Base-by-base conservation (phyloP, 1,284 basidiomycete genomes). In the Puccinia triticina region DNA sequence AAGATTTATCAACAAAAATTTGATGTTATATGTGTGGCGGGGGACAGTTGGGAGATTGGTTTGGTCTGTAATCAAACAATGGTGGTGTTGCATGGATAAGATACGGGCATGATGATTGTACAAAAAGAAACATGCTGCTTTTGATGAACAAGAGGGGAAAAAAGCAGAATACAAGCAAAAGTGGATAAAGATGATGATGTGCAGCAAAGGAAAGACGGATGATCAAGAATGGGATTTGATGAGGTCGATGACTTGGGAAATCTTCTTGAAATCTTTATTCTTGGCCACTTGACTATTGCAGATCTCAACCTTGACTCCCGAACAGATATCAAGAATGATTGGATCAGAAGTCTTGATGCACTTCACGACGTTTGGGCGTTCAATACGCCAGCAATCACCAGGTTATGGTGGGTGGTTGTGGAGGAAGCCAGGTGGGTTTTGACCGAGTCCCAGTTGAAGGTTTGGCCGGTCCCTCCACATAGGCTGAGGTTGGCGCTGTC, bases 241-340 rank as follows among this genome's bases (percentile, higher is more conserved):
- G 55, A 89, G 90, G 46, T 86, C 86, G 26, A 96, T 89, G 84
- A 96, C 96, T 55, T 89, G 90, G 84, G 86, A 88, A 7, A 97
- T 91, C 88, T 93, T 93, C 7, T 90, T 89, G 14, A 90, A 73
- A 86, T 96, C 93, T 88, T 69, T 69, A 46, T 69, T 69, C 46
- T 69, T 40, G 59, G 14, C 32, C 23, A 34, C 16, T 8, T 11
- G 32, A 40, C 10, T 14, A 21, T 67, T 5, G 5, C 7, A 34
- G 26, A 96, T 96, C 21, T 87, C 89, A 37, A 87, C 89, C 88
- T 97, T 95, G 0, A 97, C 94, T 2, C 95, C 95, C 0, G 93
- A 92, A 84, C 93, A 93, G 40, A 97, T 94, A 86, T 98, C 95
- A 43, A 97, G 93, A 16, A 92, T 93, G 92, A 93, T 95, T 16